Evolutionary conservation across 2,329 filamentous ascomycete genomes (phyloP), one percentile per base, ranked within the genome.

Genomic region (Cladorrhinum sp.): DNA sequence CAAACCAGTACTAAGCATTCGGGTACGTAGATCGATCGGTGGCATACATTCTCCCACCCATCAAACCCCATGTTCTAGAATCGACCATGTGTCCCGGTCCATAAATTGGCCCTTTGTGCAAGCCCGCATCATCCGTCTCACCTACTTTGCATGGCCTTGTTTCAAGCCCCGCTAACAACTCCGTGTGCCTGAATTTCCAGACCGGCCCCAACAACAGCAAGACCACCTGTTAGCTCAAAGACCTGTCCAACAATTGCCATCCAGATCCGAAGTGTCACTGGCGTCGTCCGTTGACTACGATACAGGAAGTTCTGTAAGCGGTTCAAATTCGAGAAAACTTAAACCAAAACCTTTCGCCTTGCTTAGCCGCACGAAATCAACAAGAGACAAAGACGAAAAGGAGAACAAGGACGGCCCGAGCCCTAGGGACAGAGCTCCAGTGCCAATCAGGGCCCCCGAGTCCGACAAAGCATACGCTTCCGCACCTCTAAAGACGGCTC

Each of bases 401-500:
- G 68, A 55, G 18, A 64, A 54, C 64, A 82, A 77, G 67, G 80
- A 82, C 54, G 66, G 60, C 49, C 62, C 63, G 49, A 67, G 68
- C 58, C 63, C 69, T 16, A 64, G 70, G 52, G 65, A 69, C 36
- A 59, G 65, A 8, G 62, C 61, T 30, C 64, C 68, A 14, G 67
- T 70, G 52, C 69, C 69, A 18, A 65, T 70, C 53, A 73, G 72
- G 59, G 63, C 72, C 56, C 67, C 65, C 49, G 75, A 78, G 56
- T 70, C 74, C 26, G 78, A 79, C 55, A 73, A 72, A 65, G 67
- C 71, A 24, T 70, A 74, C 58, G 64, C 72, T 26, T 74, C 74
- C 9, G 74, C 76, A 26, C 77, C 80, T 16, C 76, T 86, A 57
- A 87, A 82, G 71, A 87, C 87, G 1, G 84, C 89, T 9, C 86